phyloP scores from a whole-genome alignment of 2,329 filamentous ascomycete genomes.

The Colletotrichum sp. region DNA sequence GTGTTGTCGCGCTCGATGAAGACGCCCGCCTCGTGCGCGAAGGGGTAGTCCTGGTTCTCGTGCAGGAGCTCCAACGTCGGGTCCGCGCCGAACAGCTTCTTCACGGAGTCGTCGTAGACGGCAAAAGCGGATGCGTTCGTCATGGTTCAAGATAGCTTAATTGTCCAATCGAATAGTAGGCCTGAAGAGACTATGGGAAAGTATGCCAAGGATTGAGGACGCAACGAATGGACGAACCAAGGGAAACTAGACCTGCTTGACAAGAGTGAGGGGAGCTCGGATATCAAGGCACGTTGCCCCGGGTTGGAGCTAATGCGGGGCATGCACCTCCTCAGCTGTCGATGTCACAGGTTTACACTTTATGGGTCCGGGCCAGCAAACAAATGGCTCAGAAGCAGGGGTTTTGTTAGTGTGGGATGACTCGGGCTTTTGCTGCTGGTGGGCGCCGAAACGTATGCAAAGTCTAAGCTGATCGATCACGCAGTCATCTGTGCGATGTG shows the following conservation, averaged over 20 bases:
- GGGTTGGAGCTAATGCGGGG: neutral
- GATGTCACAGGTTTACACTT: neutral
- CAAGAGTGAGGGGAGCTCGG: neutral
- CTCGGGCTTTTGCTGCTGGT: neutral
- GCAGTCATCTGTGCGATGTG: neutral
- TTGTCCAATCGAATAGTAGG: neutral
- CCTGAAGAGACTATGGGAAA: neutral
- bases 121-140: neutral
- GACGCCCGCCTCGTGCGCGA: slow-evolving; percentile 53
- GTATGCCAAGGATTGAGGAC: neutral
- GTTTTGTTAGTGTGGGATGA: neutral
- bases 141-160: neutral
- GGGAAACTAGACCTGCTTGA: neutral
- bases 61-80: slow-evolving; percentile 41
- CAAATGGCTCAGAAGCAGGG: neutral
- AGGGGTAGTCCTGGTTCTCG: slow-evolving; percentile 44
- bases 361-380: neutral
- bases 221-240: neutral
- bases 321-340: neutral
- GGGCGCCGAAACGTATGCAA: neutral
- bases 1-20: slow-evolving; percentile 32
- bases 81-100: slow-evolving; percentile 34
- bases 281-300: neutral
- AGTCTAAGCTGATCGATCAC: neutral
- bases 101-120: slow-evolving; percentile 6